These are phyloP conservation scores for Omphalotus guepiniiformis DNA, from an alignment of 768 basidiomycete genomes.

Conservation along the genomic window DNA sequence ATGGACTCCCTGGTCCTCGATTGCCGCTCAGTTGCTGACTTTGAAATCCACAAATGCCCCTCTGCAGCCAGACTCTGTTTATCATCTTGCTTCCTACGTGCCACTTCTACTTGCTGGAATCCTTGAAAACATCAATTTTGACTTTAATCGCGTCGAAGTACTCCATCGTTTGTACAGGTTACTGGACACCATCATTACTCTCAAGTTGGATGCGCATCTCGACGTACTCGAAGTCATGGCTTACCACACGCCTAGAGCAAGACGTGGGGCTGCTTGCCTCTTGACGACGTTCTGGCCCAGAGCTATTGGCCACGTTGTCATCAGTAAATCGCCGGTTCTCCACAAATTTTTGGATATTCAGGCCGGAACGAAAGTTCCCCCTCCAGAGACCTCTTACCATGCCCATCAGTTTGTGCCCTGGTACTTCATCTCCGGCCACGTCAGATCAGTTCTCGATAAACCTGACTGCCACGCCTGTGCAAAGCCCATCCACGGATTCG, in stretches of 20 bases:
- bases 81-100: constrained; percentile 59
- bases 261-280: constrained; percentile 50
- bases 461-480: constrained; percentile 55
- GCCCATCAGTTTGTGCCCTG: constrained; percentile 70
- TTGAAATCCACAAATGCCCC: constrained; percentile 54
- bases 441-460: constrained; percentile 26
- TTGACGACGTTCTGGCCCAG: constrained; percentile 65
- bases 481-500: constrained; percentile 57
- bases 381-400: constrained; percentile 22
- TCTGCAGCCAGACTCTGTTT: constrained; percentile 47
- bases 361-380: constrained; percentile 3
- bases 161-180: constrained; percentile 50
- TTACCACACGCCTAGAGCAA: constrained; percentile 52
- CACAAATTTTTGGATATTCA: constrained; percentile 9
- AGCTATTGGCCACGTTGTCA: constrained; percentile 59
- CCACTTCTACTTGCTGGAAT: constrained; percentile 60
- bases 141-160: constrained; percentile 30
- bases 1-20: constrained; percentile 27
- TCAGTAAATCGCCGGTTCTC: constrained; percentile 41
- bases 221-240: constrained; percentile 73
- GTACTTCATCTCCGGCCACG: constrained; percentile 37
- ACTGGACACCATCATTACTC: constrained; percentile 45
- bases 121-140: constrained; percentile 50
- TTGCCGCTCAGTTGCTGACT: constrained; percentile 15
- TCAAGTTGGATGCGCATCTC: constrained; percentile 64